phyloP scores from a whole-genome alignment of 2,329 filamentous ascomycete species.

The Tolypocladium inflatum region DNA sequence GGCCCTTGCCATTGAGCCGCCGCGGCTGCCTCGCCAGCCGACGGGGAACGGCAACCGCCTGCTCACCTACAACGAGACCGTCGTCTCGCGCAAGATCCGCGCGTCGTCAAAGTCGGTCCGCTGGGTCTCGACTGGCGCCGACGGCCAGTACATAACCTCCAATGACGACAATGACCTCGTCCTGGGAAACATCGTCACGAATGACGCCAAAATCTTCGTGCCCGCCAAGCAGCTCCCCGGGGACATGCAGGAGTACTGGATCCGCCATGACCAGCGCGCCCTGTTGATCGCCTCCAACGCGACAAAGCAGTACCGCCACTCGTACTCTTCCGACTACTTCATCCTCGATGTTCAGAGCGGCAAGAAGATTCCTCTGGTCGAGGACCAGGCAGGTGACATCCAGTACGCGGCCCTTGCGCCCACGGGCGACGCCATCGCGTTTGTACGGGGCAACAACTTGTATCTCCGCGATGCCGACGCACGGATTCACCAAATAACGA shows the following conservation, averaged over 20 bases:
- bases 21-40: constrained; percentile 44
- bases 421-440: constrained; percentile 48
- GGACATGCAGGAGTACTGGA: constrained; percentile 48
- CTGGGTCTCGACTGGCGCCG: constrained; percentile 49
- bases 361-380: constrained; percentile 42
- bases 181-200: constrained; percentile 52
- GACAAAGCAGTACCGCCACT: constrained; percentile 60
- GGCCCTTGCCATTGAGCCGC: constrained; percentile 33
- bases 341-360: constrained; percentile 52
- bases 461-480: constrained; percentile 43
- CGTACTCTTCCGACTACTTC: constrained; percentile 58
- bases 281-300: constrained; percentile 56
- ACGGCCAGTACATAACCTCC: constrained; percentile 52
- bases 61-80: constrained; percentile 52
- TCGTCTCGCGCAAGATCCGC: constrained; percentile 33
- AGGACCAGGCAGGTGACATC: constrained; percentile 53
- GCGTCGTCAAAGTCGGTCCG: constrained; percentile 37
- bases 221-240: constrained; percentile 46
- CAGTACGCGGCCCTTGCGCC: constrained; percentile 58
- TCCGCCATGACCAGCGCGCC: constrained; percentile 46
- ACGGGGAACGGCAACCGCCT: constrained; percentile 45
- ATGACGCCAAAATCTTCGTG: constrained; percentile 46
- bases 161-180: constrained; percentile 42
- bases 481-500: constrained; percentile 45
- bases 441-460: constrained; percentile 58